Conservation (phyloP, 2,329 filamentous ascomycete species). For the Magnaporthiopsis rhizophila region DNA sequence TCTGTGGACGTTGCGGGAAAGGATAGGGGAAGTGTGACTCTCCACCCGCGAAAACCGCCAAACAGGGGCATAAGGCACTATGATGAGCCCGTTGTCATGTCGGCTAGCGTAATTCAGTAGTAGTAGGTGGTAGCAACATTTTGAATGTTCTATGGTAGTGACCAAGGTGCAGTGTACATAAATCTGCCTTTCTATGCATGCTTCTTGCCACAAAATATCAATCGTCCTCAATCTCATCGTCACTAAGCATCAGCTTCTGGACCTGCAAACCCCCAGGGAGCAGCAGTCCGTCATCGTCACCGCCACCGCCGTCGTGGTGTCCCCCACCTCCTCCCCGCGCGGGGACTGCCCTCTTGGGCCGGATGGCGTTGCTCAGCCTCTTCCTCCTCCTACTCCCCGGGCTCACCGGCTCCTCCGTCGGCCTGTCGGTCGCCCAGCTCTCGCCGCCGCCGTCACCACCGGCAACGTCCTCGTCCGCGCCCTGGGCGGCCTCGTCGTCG, state of each 20-base stretch:
- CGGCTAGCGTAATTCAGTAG: too few relatives aligned
- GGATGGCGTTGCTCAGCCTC: conserved; percentile 11
- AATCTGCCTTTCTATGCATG: background rate
- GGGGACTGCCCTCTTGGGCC: conserved; percentile 15
- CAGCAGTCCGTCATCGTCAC: conserved; percentile 16
- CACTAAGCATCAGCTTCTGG: conserved; percentile 64
- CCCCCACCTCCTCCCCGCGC: conserved; percentile 19
- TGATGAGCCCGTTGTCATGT: too few relatives aligned
- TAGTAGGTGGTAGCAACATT: too few relatives aligned
- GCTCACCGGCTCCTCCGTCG: conserved; percentile 40
- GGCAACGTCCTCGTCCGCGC: conserved; percentile 27
- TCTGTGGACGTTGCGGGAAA: too few relatives aligned
- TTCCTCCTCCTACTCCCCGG: conserved; percentile 37
- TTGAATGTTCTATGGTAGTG: background rate
- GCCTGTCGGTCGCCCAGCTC: conserved; percentile 55
- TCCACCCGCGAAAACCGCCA: too few relatives aligned
- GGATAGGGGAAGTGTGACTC: too few relatives aligned
- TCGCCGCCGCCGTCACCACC: conserved; percentile 24
- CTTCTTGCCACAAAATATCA: background rate
- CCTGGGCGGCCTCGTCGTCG: conserved; percentile 34
- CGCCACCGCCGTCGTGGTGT: conserved; percentile 13
- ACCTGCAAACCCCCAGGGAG: conserved; percentile 35
- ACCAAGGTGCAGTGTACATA: background rate
- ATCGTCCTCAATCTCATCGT: conserved; percentile 78
- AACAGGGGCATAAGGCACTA: too few relatives aligned